Conservation (phyloP, 768 basidiomycete species). For the button mushroom (Agaricus bisporus) region DNA sequence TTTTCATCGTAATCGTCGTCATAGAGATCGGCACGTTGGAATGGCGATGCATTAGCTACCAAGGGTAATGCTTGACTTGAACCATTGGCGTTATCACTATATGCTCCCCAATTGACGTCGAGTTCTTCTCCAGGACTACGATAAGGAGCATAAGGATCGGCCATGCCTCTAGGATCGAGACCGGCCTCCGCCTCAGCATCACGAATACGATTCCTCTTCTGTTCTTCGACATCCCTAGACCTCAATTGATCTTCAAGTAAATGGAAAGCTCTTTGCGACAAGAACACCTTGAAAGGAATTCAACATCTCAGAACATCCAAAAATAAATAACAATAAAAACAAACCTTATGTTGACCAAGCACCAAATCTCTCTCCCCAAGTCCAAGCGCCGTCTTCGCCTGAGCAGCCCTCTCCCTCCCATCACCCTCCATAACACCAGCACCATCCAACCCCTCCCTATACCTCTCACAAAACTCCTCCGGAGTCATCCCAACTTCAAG, state of each 20-base stretch:
- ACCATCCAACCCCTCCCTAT: slow-evolving; percentile 56
- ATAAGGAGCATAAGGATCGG: slow-evolving; percentile 80
- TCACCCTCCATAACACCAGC: slow-evolving; percentile 56
- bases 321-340: slow-evolving; percentile 16
- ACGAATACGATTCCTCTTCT: slow-evolving; percentile 71
- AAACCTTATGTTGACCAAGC: slow-evolving; percentile 78
- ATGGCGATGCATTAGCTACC: slow-evolving; percentile 75
- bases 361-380: slow-evolving; percentile 70
- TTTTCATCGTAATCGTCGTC: slow-evolving; percentile 77
- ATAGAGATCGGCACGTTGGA: slow-evolving; percentile 71
- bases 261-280: slow-evolving; percentile 83
- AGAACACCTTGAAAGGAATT: slow-evolving; percentile 60
- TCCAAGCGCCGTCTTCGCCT: slow-evolving; percentile 48
- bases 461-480: slow-evolving; percentile 82
- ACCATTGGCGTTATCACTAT: slow-evolving; percentile 42
- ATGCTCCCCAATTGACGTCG: slow-evolving; percentile 28
- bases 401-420: slow-evolving; percentile 53
- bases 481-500: slow-evolving; percentile 86
- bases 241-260: slow-evolving; percentile 84
- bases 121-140: slow-evolving; percentile 43
- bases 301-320: background rate
- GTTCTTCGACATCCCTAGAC: slow-evolving; percentile 78
- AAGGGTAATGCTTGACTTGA: slow-evolving; percentile 80
- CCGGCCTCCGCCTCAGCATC: slow-evolving; percentile 73
- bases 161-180: slow-evolving; percentile 45